Percentiles rank a stretch among this genome's conserved stretches.
These are phyloP conservation scores for Pseudogymnoascus sp. DNA, from an alignment of 2,329 filamentous ascomycete genomes.

Conservation along the genomic window DNA sequence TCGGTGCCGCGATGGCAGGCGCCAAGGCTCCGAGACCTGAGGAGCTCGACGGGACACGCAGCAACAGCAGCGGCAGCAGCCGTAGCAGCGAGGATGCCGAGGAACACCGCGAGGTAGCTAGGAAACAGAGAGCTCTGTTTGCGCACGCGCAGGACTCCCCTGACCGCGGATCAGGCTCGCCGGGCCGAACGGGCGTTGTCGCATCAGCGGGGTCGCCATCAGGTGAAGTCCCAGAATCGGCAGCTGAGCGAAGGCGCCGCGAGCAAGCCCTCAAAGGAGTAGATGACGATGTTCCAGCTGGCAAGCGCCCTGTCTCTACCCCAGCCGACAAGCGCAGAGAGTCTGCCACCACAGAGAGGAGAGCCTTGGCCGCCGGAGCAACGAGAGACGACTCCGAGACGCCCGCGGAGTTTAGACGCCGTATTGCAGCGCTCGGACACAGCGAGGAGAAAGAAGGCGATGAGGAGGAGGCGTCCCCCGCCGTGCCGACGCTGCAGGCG, in stretches of 20 bases:
- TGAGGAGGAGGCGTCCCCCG: conserved; percentile 18
- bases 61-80: neutral
- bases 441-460: conserved; percentile 19
- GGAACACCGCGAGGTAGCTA: neutral
- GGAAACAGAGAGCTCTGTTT: conserved; percentile 29
- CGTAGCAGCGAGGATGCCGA: neutral
- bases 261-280: conserved; percentile 44
- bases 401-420: conserved; percentile 62
- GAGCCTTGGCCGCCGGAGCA: conserved; percentile 9
- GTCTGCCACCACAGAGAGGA: neutral
- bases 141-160: conserved; percentile 27
- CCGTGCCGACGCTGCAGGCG: conserved; percentile 25
- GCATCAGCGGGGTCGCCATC: conserved; percentile 26
- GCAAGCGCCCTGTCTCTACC: neutral
- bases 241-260: conserved; percentile 59
- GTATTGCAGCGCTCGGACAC: conserved; percentile 66
- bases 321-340: conserved; percentile 3
- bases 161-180: conserved; percentile 23
- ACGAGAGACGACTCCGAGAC: conserved; percentile 51
- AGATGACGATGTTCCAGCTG: conserved; percentile 30
- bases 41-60: neutral
- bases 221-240: conserved; percentile 47
- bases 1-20: conserved; percentile 20
- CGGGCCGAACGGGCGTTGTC: conserved; percentile 18
- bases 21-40: conserved; percentile 9